Percentiles rank a stretch among this genome's conserved stretches.
phyloP scores from a whole-genome alignment of 306 rosid species.

The Cyamopsis tetragonoloba region DNA sequence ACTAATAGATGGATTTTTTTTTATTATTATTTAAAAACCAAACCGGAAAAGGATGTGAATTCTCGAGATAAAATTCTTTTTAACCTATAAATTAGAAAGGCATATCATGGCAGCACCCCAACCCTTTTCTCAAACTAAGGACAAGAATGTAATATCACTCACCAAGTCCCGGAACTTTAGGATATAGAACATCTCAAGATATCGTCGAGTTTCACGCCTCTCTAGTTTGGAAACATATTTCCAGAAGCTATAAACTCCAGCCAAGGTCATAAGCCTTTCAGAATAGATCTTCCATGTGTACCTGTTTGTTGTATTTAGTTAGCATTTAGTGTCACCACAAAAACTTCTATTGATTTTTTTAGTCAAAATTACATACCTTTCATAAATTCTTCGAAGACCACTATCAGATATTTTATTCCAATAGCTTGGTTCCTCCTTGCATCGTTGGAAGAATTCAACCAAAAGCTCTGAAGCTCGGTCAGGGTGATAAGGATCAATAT shows the following conservation, averaged over 20 bases:
- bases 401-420: constrained; percentile 75
- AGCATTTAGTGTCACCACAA: background rate
- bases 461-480: constrained; percentile 52
- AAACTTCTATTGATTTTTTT: background rate
- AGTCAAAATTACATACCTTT: constrained; percentile 41
- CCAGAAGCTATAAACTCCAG: constrained; percentile 96
- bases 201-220: constrained; percentile 80
- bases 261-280: constrained; percentile 83
- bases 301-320: constrained; percentile 40
- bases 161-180: constrained; percentile 94
- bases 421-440: constrained; percentile 62
- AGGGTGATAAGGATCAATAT: constrained; percentile 93
- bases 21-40: no score
- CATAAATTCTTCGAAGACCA: constrained; percentile 81
- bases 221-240: constrained; percentile 88
- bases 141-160: constrained; percentile 27
- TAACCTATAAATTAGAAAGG: background rate
- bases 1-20: no score
- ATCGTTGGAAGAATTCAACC: constrained; percentile 59
- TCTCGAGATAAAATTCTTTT: no score
- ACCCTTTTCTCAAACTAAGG: constrained; percentile 7
- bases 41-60: no score
- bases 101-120: background rate
- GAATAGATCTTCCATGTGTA: constrained; percentile 96
- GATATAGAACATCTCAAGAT: constrained; percentile 94